Evolutionary conservation across 306 rosid genomes (phyloP).

Genomic region (Prunus persica): DNA sequence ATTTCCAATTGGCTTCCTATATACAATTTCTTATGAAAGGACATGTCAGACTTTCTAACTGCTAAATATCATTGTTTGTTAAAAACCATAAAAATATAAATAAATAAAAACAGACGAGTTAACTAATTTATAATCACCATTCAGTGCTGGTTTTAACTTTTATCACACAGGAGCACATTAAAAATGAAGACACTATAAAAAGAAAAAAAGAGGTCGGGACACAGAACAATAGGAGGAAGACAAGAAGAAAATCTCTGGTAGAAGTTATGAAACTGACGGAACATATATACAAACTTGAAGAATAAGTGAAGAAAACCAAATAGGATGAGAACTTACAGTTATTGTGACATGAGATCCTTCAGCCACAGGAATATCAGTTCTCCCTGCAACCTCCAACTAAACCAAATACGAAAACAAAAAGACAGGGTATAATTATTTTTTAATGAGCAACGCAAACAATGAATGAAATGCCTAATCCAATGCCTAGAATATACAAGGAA

Average conservation of each 20-base stretch:
- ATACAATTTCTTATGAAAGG: no score
- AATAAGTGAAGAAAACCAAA: background rate
- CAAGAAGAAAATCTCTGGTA: background rate
- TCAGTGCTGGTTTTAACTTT: background rate
- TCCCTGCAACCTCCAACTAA: conserved; percentile 86
- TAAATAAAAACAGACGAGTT: no score
- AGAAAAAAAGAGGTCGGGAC: background rate
- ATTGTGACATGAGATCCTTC: conserved; percentile 92
- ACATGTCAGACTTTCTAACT: no score
- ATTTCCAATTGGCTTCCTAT: no score
- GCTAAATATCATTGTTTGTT: no score
- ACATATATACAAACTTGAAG: background rate
- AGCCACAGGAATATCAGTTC: conserved; percentile 92
- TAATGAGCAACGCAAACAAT: background rate
- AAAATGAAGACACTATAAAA: background rate
- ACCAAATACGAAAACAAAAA: conserved; percentile 1
- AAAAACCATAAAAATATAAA: no score
- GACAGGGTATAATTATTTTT: no score
- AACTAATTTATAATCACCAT: background rate
- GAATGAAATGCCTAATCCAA: background rate
- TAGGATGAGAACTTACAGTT: conserved; percentile 45
- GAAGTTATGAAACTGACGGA: background rate
- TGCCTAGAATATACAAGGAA: background rate
- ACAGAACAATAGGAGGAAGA: background rate
- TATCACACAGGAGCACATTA: background rate